Evolutionary conservation across 2,329 filamentous ascomycete genomes (phyloP).

Genomic region (Diaporthe aspalathi): DNA sequence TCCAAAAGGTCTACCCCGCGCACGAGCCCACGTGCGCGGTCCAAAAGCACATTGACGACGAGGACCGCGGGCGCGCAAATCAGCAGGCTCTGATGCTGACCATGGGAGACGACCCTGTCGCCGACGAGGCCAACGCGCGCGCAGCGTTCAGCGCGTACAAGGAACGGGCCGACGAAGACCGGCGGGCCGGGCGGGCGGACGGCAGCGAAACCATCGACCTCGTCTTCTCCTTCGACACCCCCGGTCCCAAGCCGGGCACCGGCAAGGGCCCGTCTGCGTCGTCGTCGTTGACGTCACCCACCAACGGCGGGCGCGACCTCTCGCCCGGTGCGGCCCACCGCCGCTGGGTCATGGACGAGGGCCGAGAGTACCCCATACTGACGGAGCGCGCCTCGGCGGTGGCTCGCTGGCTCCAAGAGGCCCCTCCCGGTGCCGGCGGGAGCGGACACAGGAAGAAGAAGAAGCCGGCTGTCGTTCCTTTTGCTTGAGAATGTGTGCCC

Average conservation of each 20-base stretch:
- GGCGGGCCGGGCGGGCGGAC: slow-evolving; percentile 40
- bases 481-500: slow-evolving; percentile 22
- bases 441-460: slow-evolving; percentile 50
- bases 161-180: slow-evolving; percentile 67
- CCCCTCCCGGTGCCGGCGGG: slow-evolving; percentile 54
- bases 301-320: not conserved
- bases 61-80: slow-evolving; percentile 62
- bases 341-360: slow-evolving; percentile 73
- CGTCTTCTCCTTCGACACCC: slow-evolving; percentile 5
- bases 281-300: not conserved
- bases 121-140: slow-evolving; percentile 74
- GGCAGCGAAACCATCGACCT: slow-evolving; percentile 36
- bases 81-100: slow-evolving; percentile 76
- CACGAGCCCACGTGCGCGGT: slow-evolving; percentile 64
- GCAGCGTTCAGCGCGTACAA: slow-evolving; percentile 72
- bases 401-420: slow-evolving; percentile 75
- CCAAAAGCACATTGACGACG: slow-evolving; percentile 44
- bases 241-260: no score
- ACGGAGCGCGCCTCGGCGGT: slow-evolving; percentile 78
- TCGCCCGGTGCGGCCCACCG: slow-evolving; percentile 50
- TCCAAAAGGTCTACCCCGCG: slow-evolving; percentile 46
- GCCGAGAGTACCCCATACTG: slow-evolving; percentile 75
- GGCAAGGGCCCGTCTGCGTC: slow-evolving; percentile 12
- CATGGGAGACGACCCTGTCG: slow-evolving; percentile 74
- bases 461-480: slow-evolving; percentile 44